These are phyloP conservation scores for Amanita subjunquillea DNA, from an alignment of 768 basidiomycete species.

Conservation along the genomic window DNA sequence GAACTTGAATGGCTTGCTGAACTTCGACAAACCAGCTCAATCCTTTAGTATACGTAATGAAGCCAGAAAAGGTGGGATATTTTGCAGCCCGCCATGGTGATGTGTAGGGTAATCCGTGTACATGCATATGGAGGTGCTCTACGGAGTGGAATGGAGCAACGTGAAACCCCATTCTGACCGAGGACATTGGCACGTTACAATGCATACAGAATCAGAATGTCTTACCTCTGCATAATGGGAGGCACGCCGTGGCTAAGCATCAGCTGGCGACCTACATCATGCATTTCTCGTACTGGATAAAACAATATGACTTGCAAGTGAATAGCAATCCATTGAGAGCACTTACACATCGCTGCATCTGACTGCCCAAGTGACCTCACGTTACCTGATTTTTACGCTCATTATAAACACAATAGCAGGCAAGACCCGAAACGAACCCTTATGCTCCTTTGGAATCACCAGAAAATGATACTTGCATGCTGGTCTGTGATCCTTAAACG, in stretches of 20 bases:
- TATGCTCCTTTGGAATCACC: conserved; percentile 41
- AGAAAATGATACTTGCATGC: conserved; percentile 39
- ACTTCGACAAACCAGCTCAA: conserved; percentile 66
- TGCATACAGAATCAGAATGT: neutral
- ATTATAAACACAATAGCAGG: neutral
- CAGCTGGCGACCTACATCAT: neutral
- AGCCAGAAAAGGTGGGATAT: conserved; percentile 37
- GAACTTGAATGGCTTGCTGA: conserved; percentile 46
- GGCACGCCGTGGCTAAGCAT: neutral
- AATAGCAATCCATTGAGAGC: neutral
- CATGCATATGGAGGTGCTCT: conserved; percentile 66
- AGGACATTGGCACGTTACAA: neutral
- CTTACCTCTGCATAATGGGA: conserved; percentile 31
- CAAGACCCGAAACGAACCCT: conserved; percentile 23
- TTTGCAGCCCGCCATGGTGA: conserved; percentile 25
- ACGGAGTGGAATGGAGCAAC: conserved; percentile 72
- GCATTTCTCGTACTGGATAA: neutral
- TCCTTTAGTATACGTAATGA: conserved; percentile 42
- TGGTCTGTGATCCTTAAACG: conserved; percentile 42
- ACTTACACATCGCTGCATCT: conserved; percentile 1
- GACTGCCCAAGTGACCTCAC: neutral
- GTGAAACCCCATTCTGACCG: conserved; percentile 64
- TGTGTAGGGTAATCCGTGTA: conserved; percentile 58
- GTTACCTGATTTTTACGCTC: neutral
- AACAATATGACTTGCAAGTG: neutral